Conservation (phyloP, 768 basidiomycete species). For the Lentinula sp. region DNA sequence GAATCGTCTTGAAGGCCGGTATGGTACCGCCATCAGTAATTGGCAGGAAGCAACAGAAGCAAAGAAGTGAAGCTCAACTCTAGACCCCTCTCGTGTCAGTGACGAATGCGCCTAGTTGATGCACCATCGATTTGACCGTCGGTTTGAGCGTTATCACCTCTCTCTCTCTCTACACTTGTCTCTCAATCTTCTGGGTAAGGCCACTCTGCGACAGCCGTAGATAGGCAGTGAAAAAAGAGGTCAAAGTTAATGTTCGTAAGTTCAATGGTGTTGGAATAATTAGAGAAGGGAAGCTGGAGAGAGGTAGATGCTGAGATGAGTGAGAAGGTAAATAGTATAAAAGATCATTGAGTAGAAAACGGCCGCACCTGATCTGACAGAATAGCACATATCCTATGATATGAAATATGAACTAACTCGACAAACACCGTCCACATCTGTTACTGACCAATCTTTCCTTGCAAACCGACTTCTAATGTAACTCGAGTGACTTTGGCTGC, state of each 20-base stretch:
- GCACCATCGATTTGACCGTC: constrained; percentile 94
- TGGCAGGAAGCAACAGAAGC: no score
- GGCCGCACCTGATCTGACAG: constrained; percentile 50
- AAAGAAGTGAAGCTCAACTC: no score
- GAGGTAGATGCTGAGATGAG: neutral
- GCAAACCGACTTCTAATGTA: constrained; percentile 79
- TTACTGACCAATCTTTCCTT: constrained; percentile 85
- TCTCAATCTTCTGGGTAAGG: constrained; percentile 88
- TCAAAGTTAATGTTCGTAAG: neutral
- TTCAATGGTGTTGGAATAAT: neutral
- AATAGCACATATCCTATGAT: constrained; percentile 69
- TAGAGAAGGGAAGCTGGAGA: neutral
- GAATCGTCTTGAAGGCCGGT: no score
- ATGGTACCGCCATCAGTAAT: no score
- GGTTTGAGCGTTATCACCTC: constrained; percentile 83
- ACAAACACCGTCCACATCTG: constrained; percentile 91
- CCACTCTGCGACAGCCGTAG: constrained; percentile 91
- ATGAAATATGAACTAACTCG: constrained; percentile 72
- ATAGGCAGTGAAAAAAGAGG: neutral
- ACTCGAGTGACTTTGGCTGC: constrained; percentile 83
- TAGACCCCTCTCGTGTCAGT: no score
- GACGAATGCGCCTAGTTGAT: constrained; percentile 77
- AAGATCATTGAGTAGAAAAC: neutral
- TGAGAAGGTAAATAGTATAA: neutral
- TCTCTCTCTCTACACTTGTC: constrained; percentile 57